Base-by-base conservation (phyloP, 306 rosid genomes). In the Vigna unguiculata region DNA sequence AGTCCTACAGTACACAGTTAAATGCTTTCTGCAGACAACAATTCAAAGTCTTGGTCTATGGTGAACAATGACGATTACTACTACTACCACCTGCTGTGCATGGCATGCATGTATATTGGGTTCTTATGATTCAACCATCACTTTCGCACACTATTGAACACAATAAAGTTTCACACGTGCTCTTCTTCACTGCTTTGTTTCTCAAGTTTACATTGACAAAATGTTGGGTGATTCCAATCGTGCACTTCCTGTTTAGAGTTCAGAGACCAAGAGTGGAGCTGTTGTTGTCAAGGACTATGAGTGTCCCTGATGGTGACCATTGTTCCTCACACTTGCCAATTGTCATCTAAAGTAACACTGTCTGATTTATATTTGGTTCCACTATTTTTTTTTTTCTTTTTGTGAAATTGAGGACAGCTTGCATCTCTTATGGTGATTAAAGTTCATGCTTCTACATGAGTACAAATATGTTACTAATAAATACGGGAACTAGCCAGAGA, bases 121-220 rank as follows among this genome's bases (percentile, higher is more conserved):
- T 34, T 66, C 64, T 32, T 74, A n/a, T 3, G 54, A 28, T 28
- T 28, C 55, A 48, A 74, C 72, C 4, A 52, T 54, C 70, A 71
- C 70, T 46, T 54, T 76, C 78, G 71, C 49, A 40, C 61, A 70
- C 74, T 70, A 13, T 41, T 76, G 21, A 54, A 82, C 54, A 51
- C 51, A 30, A 34, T 43, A n/a, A 15, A 38, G 84, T 25, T 69
- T 45, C 59, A 76, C 78, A 76, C 85, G 78, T 70, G 81, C 69
- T 41, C 22, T 62, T 81, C 43, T 76, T 76, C 64, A 43, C 32
- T 30, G 62, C 52, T 43, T 69, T 59, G 28, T 46, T 72, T 57
- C 71, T 64, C 71, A 48, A 59, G 16, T 55, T 66, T 66, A 13
- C 54, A 58, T 65, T 55, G 34, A 4, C 60, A 40, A 65, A 65